Evolutionary conservation across 2,329 filamentous ascomycete genomes (phyloP), one percentile per base, ranked within the genome.

Genomic region (Cercospora sp.): DNA sequence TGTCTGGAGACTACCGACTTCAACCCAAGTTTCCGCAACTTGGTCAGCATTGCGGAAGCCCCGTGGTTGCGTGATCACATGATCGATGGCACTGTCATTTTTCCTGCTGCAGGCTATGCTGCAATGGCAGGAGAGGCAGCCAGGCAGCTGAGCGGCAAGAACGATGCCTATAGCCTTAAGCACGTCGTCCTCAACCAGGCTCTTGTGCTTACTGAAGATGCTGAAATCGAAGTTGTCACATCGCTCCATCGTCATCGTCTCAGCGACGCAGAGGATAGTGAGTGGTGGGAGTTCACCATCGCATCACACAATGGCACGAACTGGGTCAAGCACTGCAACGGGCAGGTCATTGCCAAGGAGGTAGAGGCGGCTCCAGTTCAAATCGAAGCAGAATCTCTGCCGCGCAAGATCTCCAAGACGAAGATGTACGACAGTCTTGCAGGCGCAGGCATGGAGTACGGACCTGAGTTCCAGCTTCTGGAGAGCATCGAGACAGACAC

Each of bases 31-130:
- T 48, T 48, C 18, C 42, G 42, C 18, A 48, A 48, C 20, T 48
- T 48, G 42, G 42, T 48, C 3, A 48, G 42, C 42, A 48, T 48
- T 48, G 42, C 18, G 5, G 18, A 48, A 3, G 42, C 42, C 5
- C 42, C 42, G 20, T 48, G 78, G 79, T 33, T 80, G 7, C 58
- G 63, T 7, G 76, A 75, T 28, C 79, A 80, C 64, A 57, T 45
- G 20, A 53, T 69, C 12, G 57, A 59, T 6, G 57, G 36, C 16
- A 60, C 62, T 39, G 61, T 69, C 23, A 53, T 71, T 16, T 67
- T 69, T 23, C 69, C 69, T 26, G 31, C 57, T 12, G 58, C 67
- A 36, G 69, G 67, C 16, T 69, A 67, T 33, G 45, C 68, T 20
- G 63, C 67, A 31, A 60, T 69, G 61, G 65, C 63, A 23, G 59